Base-by-base conservation (phyloP, 306 rosid genomes). In the Cucumis hystrix region DNA sequence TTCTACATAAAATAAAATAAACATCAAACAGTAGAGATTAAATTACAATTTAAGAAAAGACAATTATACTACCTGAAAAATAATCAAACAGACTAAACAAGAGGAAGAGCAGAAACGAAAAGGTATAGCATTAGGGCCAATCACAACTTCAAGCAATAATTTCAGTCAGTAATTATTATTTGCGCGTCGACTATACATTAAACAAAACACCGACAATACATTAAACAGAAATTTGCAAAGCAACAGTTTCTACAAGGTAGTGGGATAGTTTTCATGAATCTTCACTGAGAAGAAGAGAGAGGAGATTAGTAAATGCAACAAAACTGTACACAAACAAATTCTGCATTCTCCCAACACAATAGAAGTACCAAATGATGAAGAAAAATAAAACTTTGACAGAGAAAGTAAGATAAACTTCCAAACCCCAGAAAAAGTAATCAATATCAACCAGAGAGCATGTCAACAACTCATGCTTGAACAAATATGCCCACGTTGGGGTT, bases 21-120 rank as follows among this genome's bases (percentile, higher is more conserved):
- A 37, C 52, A 63, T 63, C 67, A 70, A 78, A 60, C 73, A 75
- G 54, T 81, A 70, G 74, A 40, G 76, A 47, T 83, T 45, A 77
- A 62, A 75, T 66, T 77, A 75, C 70, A 77, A 79, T 75, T 75
- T 60, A 18, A 78, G 78, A 33, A 35, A 16, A 16, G 61, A 9
- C 9, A 15, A 20, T 28, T 51, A 47, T 18, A 28, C 40, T 14
- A 28, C 76, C 20, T 23, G 60, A 8, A 51, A 25, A 30, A 25
- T 25, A 51, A 71, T 9, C 7, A 9, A 71, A 71, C 20, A 71
- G 20, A 51, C 33, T 51, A 28, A 72, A 16, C 43, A 72, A 45
- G 10, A 28, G 11, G 57, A 43, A 20, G 37, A 51, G 76, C 60
- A 70, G 0, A 70, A 69, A 21, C 20, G 1, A 47, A 69, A 71